Evolutionary conservation across 2,329 filamentous ascomycete genomes (phyloP), one percentile per base, ranked within the genome.

Genomic region (Aspergillus ochraceus): DNA sequence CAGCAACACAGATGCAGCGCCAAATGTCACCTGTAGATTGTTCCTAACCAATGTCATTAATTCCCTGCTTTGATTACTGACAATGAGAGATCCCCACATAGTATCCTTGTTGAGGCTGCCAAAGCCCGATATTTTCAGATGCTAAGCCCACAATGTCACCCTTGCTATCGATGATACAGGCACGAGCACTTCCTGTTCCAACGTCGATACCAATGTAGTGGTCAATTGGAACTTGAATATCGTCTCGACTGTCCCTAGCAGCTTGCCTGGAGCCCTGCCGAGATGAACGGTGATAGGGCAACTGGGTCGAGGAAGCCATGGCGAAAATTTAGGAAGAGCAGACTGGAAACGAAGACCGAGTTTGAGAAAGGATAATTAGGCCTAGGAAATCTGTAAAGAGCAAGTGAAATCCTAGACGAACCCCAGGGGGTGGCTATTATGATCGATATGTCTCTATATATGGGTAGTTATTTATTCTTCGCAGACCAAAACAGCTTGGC

Each of bases 1-100:
- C 92, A 47, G 92, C 95, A 61, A 87, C 84, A 80, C 93, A 97
- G 74, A 99, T 97, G 77, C 92, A 94, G 64, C 88, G 85, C 95
- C 95, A 99, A 72, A 99, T 99, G 76, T 99, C 91, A 54, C 88
- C 91, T 0, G 95, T 98, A 17, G 94, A 98, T 94, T 99, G 95
- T 81, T 99, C 95, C 92, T 90, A 29, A 9, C 11, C 26, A 36
- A 45, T 10, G 52, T 14, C 6, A 6, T 36, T 39, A 42, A 45
- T 22, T 46, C 12, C 46, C 47, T 10, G 32, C 36, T 19, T 12
- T 5, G 6, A 22, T 22, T 22, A n/a, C 22, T 32, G 11, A 26
- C 20, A 47, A 30, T 55, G 42, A 8, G 42, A 9, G n/a, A n/a
- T 70, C 84, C 79, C 36, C 36, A 90, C 89, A 77, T 92, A 93